A percentile compares a stretch with the other conserved stretches of the same genome.
Evolutionary conservation across 1,284 basidiomycete species (phyloP).

Genomic region (Boletellus deceptivus): DNA sequence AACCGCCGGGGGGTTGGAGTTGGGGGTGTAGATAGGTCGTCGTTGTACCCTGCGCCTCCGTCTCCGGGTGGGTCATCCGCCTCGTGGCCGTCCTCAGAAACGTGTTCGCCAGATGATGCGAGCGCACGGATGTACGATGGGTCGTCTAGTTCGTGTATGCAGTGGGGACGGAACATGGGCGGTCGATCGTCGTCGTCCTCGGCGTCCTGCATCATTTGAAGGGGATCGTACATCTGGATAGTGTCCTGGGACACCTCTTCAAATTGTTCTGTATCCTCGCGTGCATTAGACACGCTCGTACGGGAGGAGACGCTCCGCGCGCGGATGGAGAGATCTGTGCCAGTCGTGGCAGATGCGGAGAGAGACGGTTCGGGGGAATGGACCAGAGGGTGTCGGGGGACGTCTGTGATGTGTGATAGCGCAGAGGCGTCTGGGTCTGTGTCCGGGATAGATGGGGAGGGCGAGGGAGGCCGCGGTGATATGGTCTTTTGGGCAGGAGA

Average conservation of each 20-base stretch:
- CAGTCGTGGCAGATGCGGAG: slow-evolving; percentile 37
- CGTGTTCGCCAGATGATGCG: background rate
- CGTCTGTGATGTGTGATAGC: slow-evolving; percentile 29
- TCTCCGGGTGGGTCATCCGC: background rate
- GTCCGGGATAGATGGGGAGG: background rate
- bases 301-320: slow-evolving; percentile 31
- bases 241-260: slow-evolving; percentile 21
- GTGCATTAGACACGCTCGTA: slow-evolving; percentile 32
- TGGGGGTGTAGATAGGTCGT: slow-evolving; percentile 13
- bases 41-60: slow-evolving; percentile 6
- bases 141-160: slow-evolving; percentile 54
- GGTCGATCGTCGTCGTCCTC: slow-evolving; percentile 21
- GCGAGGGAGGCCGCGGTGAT: background rate
- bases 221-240: slow-evolving; percentile 15
- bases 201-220: slow-evolving; percentile 18
- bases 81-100: no score
- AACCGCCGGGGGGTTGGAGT: slow-evolving; percentile 33
- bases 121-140: slow-evolving; percentile 35
- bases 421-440: slow-evolving; percentile 8
- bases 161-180: slow-evolving; percentile 30
- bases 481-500: slow-evolving; percentile 4
- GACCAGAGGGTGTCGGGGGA: slow-evolving; percentile 33
- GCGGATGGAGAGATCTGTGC: slow-evolving; percentile 37
- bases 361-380: slow-evolving; percentile 37
- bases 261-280: slow-evolving; percentile 7